These are phyloP conservation scores for Incumbomyces lentus DNA, from an alignment of 2,329 filamentous ascomycete species.

Conservation along the genomic window DNA sequence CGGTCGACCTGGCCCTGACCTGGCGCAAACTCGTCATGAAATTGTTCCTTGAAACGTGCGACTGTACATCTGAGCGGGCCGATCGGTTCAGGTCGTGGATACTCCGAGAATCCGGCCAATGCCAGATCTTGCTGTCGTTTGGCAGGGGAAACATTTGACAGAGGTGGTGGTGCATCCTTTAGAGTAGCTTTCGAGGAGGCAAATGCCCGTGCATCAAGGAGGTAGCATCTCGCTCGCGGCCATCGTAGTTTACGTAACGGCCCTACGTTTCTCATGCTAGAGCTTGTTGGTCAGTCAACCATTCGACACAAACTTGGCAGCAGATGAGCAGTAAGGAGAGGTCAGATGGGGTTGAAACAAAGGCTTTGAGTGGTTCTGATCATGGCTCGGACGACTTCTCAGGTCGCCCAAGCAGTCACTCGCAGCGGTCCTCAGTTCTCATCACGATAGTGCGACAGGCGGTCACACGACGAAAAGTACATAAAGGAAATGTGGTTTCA, in stretches of 20 bases:
- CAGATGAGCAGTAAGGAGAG: too few species aligned
- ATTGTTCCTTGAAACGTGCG: too few species aligned
- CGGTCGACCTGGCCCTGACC: too few species aligned
- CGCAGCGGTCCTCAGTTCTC: conserved; percentile 56
- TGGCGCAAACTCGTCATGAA: too few species aligned
- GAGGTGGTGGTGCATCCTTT: too few species aligned
- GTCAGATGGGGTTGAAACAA: conserved; percentile 6
- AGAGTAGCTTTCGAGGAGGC: too few species aligned
- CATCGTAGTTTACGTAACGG: neutral
- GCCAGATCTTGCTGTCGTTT: neutral
- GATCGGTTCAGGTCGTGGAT: conserved; percentile 9
- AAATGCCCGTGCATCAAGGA: neutral
- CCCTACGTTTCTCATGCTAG: neutral
- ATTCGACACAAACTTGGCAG: too few species aligned
- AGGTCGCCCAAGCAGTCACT: conserved; percentile 42
- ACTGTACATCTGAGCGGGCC: too few species aligned
- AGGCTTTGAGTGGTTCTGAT: conserved; percentile 25
- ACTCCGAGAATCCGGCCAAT: neutral
- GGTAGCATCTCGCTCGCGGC: neutral
- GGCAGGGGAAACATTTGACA: conserved; percentile 1
- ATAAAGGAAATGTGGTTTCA: neutral
- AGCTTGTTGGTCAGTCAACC: neutral
- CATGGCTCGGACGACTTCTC: conserved; percentile 32
- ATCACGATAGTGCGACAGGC: too few species aligned
- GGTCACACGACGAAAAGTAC: too few species aligned